phyloP scores from a whole-genome alignment of 1,284 basidiomycete genomes.

The Ganoderma lucidum region DNA sequence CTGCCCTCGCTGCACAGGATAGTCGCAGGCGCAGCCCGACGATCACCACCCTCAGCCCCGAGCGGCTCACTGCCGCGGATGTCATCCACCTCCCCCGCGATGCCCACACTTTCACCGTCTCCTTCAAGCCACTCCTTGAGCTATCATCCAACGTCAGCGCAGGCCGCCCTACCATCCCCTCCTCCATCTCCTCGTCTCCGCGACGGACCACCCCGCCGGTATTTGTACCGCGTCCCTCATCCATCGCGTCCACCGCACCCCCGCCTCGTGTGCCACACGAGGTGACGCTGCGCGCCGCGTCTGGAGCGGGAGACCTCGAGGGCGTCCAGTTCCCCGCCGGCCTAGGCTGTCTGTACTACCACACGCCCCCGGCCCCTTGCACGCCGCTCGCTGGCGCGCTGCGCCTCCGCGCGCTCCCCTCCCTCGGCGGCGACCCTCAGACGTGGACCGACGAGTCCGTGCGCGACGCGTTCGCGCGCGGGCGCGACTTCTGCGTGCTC shows the following conservation, averaged over 20 bases:
- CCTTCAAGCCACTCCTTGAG: not conserved
- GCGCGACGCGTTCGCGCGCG: not conserved
- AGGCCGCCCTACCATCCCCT: not conserved
- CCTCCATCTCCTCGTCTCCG: not conserved
- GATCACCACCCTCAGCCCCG: conserved; percentile 2
- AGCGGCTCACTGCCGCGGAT: not conserved
- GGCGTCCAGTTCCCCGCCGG: not conserved
- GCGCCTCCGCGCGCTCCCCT: not conserved
- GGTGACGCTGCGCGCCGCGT: conserved; percentile 1
- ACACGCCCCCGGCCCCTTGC: not conserved
- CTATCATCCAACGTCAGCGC: not conserved
- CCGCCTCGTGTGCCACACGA: not conserved
- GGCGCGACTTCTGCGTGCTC: not conserved
- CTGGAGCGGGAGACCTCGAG: not conserved
- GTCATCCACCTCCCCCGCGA: not conserved
- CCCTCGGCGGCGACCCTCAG: not conserved
- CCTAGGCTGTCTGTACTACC: not conserved
- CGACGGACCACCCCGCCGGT: not conserved
- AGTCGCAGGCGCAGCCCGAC: not conserved
- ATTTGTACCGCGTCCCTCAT: not conserved
- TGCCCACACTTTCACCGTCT: not conserved
- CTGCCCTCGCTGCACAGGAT: not conserved
- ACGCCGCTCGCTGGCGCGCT: not conserved
- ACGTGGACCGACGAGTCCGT: not conserved
- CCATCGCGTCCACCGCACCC: not conserved